phyloP scores from a whole-genome alignment of 163 green algal genomes.

The Coccomyxa subellipsoidea region DNA sequence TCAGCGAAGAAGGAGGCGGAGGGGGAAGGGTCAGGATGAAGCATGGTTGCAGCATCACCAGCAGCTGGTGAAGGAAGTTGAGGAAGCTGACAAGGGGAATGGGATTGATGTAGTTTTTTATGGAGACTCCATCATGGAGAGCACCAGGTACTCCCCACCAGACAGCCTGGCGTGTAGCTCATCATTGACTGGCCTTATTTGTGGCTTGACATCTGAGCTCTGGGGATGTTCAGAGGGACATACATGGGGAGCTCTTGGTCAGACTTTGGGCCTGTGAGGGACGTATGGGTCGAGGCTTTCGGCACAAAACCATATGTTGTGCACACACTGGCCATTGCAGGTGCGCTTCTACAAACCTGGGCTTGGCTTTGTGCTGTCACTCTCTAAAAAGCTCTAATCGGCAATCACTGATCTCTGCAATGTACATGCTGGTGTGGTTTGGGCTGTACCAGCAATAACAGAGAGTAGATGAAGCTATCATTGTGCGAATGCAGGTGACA shows the following conservation, averaged over 20 bases:
- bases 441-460: neutral
- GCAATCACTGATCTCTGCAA: too few relatives aligned
- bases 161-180: neutral
- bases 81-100: neutral
- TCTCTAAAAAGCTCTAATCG: too few relatives aligned
- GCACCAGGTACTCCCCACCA: neutral
- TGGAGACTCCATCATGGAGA: neutral
- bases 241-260: neutral
- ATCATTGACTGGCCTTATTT: too few relatives aligned
- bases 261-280: neutral
- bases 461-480: neutral
- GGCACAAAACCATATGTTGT: neutral
- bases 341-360: neutral
- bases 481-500: neutral
- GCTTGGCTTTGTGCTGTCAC: neutral
- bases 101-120: neutral
- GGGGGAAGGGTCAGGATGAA: neutral
- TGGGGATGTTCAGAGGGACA: neutral
- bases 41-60: neutral
- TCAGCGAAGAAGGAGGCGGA: neutral
- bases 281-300: neutral
- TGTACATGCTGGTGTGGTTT: neutral
- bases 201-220: too few relatives aligned
- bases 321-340: slow-evolving; percentile 1
- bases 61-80: neutral